Evolutionary conservation across 257 asterid genomes (phyloP).

Genomic region (Paulownia fortunei): DNA sequence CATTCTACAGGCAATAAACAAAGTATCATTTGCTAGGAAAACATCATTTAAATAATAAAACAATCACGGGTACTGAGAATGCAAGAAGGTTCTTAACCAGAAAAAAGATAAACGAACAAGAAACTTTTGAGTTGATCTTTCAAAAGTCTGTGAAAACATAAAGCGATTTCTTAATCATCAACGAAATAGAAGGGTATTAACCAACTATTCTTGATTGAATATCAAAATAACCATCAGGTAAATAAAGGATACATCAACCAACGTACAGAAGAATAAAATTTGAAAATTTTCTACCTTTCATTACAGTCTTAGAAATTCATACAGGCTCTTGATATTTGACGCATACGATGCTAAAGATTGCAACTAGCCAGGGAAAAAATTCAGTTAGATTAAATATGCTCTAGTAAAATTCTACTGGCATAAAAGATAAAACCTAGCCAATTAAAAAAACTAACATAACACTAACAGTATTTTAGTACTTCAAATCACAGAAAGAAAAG

Average conservation of each 20-base stretch:
- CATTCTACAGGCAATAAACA: background rate
- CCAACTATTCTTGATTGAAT: background rate
- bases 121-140: background rate
- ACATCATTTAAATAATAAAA: background rate
- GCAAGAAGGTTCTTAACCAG: background rate
- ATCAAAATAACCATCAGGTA: background rate
- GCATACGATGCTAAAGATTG: constrained; percentile 1
- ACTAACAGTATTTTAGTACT: background rate
- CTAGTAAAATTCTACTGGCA: background rate
- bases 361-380: background rate
- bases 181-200: no score
- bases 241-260: background rate
- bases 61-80: background rate
- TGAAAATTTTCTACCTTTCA: background rate
- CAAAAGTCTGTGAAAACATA: background rate
- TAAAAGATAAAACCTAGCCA: background rate
- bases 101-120: background rate
- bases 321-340: constrained; percentile 20
- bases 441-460: constrained; percentile 3
- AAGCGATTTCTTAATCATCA: background rate
- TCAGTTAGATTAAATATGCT: background rate
- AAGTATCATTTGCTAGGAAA: background rate
- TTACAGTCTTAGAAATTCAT: background rate
- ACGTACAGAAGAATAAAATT: background rate
- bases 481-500: background rate